Conservation (phyloP, 805 yeast species). For the Trichomonascus vanleenenianus region DNA sequence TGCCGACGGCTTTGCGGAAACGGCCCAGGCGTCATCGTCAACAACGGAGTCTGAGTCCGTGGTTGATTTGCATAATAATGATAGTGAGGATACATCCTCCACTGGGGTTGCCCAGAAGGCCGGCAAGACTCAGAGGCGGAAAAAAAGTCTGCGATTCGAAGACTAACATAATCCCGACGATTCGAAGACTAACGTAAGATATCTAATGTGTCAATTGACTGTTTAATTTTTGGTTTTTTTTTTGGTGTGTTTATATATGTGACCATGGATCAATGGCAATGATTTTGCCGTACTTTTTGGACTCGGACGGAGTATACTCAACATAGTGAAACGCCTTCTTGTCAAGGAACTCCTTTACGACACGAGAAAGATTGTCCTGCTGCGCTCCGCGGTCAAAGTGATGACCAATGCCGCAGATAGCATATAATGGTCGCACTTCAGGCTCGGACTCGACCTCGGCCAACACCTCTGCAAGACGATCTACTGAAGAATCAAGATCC, state of each 20-base stretch:
- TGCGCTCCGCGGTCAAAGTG: constrained; percentile 19
- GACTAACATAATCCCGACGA: too few species aligned
- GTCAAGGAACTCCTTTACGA: constrained; percentile 28
- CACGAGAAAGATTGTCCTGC: constrained; percentile 27
- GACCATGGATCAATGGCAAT: constrained; percentile 38
- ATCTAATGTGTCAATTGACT: too few species aligned
- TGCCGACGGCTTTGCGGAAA: not conserved
- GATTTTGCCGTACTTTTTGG: constrained; percentile 29
- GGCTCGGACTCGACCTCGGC: constrained; percentile 18
- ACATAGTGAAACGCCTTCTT: constrained; percentile 33
- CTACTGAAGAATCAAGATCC: constrained; percentile 29
- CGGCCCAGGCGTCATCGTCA: not conserved
- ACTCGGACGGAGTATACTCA: constrained; percentile 27
- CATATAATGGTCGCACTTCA: constrained; percentile 24
- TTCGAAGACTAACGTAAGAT: too few species aligned
- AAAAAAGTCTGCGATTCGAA: too few species aligned
- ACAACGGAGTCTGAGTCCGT: constrained; percentile 1
- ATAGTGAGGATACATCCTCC: too few species aligned
- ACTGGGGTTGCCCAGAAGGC: too few species aligned
- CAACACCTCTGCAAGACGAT: constrained; percentile 21
- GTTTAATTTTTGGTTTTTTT: too few species aligned
- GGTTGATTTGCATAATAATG: not conserved
- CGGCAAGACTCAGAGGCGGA: too few species aligned
- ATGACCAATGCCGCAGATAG: constrained; percentile 29
- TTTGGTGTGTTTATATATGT: constrained; percentile 9